Evolutionary conservation across 208 protist species (phyloP).

Genomic region (Trypanosoma scelopori): DNA sequence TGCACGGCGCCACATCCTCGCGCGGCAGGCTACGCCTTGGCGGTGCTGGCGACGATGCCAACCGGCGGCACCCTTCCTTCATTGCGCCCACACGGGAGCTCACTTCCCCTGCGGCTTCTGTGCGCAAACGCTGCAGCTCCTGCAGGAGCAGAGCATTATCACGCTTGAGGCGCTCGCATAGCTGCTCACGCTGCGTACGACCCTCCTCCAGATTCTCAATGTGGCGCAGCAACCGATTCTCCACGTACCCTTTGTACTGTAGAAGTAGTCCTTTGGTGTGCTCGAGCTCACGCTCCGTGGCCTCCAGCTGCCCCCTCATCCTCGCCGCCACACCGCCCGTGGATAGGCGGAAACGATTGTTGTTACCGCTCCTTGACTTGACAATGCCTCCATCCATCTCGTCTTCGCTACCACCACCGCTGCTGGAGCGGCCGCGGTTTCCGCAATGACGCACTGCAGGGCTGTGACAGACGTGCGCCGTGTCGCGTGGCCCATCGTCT

Average conservation of each 20-base stretch:
- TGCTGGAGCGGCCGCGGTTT: too few relatives aligned
- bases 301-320: neutral
- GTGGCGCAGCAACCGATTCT: constrained; percentile 25
- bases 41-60: neutral
- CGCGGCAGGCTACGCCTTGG: neutral
- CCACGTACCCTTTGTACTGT: constrained; percentile 34
- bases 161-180: constrained; percentile 19
- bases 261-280: constrained; percentile 18
- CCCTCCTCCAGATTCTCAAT: constrained; percentile 16
- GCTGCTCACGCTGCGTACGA: neutral
- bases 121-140: constrained; percentile 8
- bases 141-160: constrained; percentile 18
- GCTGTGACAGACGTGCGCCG: too few relatives aligned
- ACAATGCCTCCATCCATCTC: too few relatives aligned
- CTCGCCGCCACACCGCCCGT: neutral
- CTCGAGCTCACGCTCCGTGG: neutral
- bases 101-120: neutral
- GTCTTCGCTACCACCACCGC: too few relatives aligned
- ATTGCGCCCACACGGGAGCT: neutral
- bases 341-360: neutral
- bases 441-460: too few relatives aligned
- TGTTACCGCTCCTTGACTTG: too few relatives aligned
- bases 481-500: too few relatives aligned
- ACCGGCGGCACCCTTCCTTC: neutral
- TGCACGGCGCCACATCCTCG: neutral